Conservation (phyloP, 164 flowering plant genomes). For the Nymphaea colorata region DNA sequence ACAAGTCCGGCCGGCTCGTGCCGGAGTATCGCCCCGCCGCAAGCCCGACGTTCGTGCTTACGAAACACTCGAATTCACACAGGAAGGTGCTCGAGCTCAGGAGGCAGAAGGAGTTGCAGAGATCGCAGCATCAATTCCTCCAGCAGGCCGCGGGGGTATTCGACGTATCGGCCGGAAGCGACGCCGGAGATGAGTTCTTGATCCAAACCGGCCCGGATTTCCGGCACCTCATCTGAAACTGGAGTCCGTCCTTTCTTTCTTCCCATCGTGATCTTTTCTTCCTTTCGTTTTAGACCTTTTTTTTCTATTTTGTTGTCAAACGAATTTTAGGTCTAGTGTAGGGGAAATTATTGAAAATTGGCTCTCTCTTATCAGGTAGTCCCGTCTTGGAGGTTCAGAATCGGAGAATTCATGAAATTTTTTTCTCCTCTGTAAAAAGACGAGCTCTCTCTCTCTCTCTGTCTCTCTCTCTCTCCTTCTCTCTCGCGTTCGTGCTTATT, state of each 20-base stretch:
- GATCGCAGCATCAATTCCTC: slow-evolving; percentile 26
- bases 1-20: slow-evolving; percentile 88
- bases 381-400: not conserved
- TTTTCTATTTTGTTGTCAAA: not conserved
- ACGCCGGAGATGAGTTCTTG: slow-evolving; percentile 46
- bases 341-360: not conserved
- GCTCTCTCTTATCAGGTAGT: not conserved
- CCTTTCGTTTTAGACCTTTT: not conserved
- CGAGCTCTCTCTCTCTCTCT: not conserved
- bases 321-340: not conserved
- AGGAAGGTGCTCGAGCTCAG: slow-evolving; percentile 87
- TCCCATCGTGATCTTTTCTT: not conserved
- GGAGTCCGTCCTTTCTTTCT: not conserved
- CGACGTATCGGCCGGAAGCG: slow-evolving; percentile 9
- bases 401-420: not conserved
- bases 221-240: slow-evolving; percentile 33
- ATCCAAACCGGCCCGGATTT: slow-evolving; percentile 37
- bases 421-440: not conserved
- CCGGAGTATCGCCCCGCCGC: slow-evolving; percentile 94
- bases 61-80: slow-evolving; percentile 86
- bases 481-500: not conserved
- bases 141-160: slow-evolving; percentile 22
- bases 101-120: slow-evolving; percentile 57
- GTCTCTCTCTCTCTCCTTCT: not conserved
- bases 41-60: slow-evolving; percentile 70